Evolutionary conservation across 1,284 basidiomycete genomes (phyloP), one percentile per base, ranked within the genome.

Genomic region (Melampsora larici-populina): DNA sequence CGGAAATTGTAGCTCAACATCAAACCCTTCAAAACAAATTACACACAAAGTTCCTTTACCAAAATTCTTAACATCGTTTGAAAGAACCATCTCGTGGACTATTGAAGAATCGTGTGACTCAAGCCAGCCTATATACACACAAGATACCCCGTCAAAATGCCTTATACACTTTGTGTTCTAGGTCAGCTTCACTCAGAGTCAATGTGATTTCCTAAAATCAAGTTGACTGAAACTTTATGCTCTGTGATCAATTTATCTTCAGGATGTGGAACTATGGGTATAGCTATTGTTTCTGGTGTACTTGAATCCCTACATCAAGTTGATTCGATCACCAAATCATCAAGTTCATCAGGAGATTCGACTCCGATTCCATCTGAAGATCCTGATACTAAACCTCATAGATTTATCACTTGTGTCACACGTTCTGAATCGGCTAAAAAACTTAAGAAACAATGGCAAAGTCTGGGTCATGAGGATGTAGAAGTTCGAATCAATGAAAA

Each of bases 261-360:
- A 93, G 94, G 94, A 87, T 99, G 97, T 85, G 97, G 97, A 78
- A 99, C 97, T 8, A 99, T 99, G 97, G 97, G 97, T 78, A 86
- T 98, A 80, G 94, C 97, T 79, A 89, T 99, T 83, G 89, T 97
- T 66, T 97, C 95, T 40, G 97, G 94, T 73, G 90, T 96, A 58
- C 86, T 95, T 67, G 88, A 90, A 79, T 90, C 90, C 90, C 79
- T 84, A 86, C 70, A 31, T 58, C 26, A 49, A 36, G 40, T 31
- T 49, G 36, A 21, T 70, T 78, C 83, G 48, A 63, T 71, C 40
- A 70, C 76, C 24, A 65, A 78, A 8, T 66, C 75, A 31, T 48
- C 67, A 36, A 71, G 70, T 9, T 62, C 74, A 70, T 79, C 84
- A 48, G 83, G 78, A n/a, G 84, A 65, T 80, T 85, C 70, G 78